phyloP scores from a whole-genome alignment of 257 asterid species.

The Pogostemon cablin region DNA sequence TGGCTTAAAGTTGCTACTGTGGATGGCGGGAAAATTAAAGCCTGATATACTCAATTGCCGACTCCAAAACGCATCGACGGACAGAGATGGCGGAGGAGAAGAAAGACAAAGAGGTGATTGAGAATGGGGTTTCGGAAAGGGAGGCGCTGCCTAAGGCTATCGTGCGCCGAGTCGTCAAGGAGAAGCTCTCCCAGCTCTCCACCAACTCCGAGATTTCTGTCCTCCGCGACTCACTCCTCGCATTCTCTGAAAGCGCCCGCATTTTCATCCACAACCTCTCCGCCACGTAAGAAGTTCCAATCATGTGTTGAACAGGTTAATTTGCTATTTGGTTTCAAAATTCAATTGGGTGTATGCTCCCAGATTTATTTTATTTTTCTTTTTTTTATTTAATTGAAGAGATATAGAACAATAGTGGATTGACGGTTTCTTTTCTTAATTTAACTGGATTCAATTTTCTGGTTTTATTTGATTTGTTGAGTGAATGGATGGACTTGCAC shows the following conservation, averaged over 20 bases:
- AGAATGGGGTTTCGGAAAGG: conserved; percentile 47
- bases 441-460: neutral
- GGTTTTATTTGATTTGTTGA: conserved; percentile 16
- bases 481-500: neutral
- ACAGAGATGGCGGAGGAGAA: conserved; percentile 45
- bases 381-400: neutral
- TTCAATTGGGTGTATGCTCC: conserved; percentile 14
- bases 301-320: conserved; percentile 1
- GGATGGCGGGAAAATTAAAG: conserved; percentile 41
- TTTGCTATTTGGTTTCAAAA: conserved; percentile 5
- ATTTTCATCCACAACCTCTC: conserved; percentile 88
- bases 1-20: neutral
- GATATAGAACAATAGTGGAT: neutral
- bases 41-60: neutral
- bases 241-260: conserved; percentile 85
- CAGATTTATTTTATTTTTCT: neutral
- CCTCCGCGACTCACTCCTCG: conserved; percentile 74
- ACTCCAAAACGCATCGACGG: conserved; percentile 7
- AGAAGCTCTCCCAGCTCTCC: conserved; percentile 81
- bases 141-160: conserved; percentile 92
- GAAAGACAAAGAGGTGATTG: conserved; percentile 42
- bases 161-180: conserved; percentile 89
- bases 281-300: conserved; percentile 57
- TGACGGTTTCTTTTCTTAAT: neutral
- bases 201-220: conserved; percentile 62